These are phyloP conservation scores for Paraphaeosphaeria sporulosa DNA, from an alignment of 2,329 filamentous ascomycete genomes.

Conservation along the genomic window DNA sequence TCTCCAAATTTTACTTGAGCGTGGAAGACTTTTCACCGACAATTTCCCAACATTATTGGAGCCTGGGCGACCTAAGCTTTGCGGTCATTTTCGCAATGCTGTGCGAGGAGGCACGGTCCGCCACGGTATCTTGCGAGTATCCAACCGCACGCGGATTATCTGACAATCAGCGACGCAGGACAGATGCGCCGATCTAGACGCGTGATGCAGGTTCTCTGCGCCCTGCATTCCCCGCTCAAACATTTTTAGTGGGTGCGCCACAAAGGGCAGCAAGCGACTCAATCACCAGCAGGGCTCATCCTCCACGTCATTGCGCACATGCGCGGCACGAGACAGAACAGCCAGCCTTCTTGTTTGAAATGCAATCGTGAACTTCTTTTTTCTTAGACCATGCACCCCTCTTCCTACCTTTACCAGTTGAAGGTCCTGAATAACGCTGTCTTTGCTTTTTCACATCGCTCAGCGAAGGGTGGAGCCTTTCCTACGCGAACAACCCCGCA, in stretches of 20 bases:
- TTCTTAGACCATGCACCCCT: neutral
- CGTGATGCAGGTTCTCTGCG: neutral
- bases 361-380: neutral
- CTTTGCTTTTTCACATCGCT: neutral
- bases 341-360: slow-evolving; percentile 8
- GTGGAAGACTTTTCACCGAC: neutral
- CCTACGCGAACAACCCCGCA: slow-evolving; percentile 27
- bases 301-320: slow-evolving; percentile 39
- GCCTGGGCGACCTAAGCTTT: neutral
- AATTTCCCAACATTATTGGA: neutral
- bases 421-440: neutral
- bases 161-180: neutral
- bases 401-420: neutral
- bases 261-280: slow-evolving; percentile 26
- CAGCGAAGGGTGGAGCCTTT: neutral
- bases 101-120: neutral
- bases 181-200: slow-evolving; percentile 7
- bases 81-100: neutral
- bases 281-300: slow-evolving; percentile 16
- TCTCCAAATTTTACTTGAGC: neutral
- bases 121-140: neutral
- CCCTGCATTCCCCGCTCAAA: slow-evolving; percentile 33
- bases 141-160: neutral
- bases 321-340: slow-evolving; percentile 22
- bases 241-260: slow-evolving; percentile 33